These are phyloP conservation scores for Gossypium trilobum DNA, from an alignment of 441 rosid species.

Conservation along the genomic window DNA sequence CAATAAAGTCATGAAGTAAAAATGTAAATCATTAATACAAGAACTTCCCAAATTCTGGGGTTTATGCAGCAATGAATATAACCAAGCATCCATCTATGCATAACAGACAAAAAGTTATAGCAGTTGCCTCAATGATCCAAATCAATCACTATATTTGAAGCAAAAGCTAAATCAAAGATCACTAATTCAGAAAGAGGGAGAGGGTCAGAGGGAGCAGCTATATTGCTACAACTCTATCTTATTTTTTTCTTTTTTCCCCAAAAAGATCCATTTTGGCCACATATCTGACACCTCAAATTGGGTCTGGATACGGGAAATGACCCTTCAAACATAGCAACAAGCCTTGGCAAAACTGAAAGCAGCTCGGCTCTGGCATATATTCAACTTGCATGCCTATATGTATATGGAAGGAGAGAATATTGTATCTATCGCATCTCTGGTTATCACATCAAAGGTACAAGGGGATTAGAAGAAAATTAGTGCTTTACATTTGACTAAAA, in stretches of 20 bases:
- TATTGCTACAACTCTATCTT: background rate
- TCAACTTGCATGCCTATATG: background rate
- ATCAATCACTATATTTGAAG: background rate
- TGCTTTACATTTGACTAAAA: background rate
- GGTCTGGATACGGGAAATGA: background rate
- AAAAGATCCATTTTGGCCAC: background rate
- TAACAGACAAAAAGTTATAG: background rate
- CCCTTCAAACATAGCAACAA: background rate
- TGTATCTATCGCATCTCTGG: background rate
- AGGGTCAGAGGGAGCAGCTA: background rate
- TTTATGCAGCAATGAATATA: background rate
- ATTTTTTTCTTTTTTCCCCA: background rate
- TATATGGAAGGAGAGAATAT: background rate
- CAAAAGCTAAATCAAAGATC: background rate
- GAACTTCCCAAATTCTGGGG: background rate
- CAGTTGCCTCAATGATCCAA: background rate
- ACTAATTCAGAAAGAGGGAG: background rate
- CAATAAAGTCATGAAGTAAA: background rate
- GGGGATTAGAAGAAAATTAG: background rate
- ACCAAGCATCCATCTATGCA: background rate
- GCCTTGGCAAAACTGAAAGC: background rate
- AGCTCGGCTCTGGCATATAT: background rate
- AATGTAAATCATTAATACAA: background rate
- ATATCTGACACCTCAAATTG: background rate
- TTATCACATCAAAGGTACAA: background rate